A percentile compares a stretch with the other conserved stretches of the same genome.
These are phyloP conservation scores for Zygnema circumcarinatum DNA, from an alignment of 139 green algal genomes.

Conservation along the genomic window DNA sequence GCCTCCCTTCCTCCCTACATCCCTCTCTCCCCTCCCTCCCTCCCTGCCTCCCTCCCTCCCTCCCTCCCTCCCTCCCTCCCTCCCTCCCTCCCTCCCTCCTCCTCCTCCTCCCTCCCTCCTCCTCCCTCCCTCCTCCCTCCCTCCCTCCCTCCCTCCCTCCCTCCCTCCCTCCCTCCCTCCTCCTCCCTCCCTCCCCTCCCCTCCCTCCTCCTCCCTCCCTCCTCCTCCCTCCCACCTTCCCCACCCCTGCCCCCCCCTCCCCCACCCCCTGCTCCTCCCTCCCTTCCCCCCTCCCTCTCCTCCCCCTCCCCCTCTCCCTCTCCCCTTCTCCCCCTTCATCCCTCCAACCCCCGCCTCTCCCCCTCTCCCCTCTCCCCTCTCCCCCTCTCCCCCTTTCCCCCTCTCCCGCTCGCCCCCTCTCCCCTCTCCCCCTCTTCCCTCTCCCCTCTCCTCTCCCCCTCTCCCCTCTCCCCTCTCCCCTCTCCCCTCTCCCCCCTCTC, in stretches of 20 bases:
- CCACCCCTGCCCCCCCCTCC: not conserved
- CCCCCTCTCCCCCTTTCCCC: not conserved
- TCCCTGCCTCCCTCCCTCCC: too few relatives aligned
- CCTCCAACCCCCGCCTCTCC: not conserved
- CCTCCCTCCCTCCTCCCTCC: too few relatives aligned
- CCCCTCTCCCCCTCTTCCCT: not conserved
- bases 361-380: not conserved
- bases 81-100: too few relatives aligned
- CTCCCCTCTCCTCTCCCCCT: not conserved
- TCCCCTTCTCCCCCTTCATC: slow-evolving; percentile 6
- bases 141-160: slow-evolving; percentile 20
- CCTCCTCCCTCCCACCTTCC: not conserved
- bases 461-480: not conserved
- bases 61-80: too few relatives aligned
- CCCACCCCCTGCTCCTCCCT: too few relatives aligned
- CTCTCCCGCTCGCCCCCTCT: not conserved
- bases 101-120: too few relatives aligned
- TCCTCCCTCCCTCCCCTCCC: not conserved
- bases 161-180: not conserved
- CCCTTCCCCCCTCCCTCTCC: not conserved
- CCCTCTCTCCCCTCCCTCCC: too few relatives aligned
- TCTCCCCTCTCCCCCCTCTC: too few relatives aligned
- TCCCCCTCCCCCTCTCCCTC: not conserved
- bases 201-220: not conserved
- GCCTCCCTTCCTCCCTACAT: too few relatives aligned